Percentiles rank a stretch among this genome's conserved stretches.
These are phyloP conservation scores for Cyclostephanos tholiformis DNA, from an alignment of 108 stramenopile species.

Conservation along the genomic window DNA sequence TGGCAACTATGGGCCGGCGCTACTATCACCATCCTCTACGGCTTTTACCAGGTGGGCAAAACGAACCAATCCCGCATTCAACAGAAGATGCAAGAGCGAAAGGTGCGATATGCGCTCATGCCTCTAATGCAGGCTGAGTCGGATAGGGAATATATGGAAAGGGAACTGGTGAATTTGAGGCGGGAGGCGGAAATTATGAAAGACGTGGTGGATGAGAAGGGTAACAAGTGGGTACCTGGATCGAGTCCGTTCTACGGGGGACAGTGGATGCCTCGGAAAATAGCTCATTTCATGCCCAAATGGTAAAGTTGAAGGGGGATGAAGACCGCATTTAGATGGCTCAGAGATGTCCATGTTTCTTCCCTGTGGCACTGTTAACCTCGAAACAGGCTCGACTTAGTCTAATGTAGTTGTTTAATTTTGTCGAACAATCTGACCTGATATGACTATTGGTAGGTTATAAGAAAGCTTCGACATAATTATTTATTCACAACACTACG, in stretches of 20 bases:
- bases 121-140: conserved; percentile 85
- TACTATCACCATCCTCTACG: conserved; percentile 63
- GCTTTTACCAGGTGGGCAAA: conserved; percentile 74
- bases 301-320: conserved; percentile 5
- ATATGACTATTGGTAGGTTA: not conserved
- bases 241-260: conserved; percentile 41
- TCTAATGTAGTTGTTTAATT: not conserved
- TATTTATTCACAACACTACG: not conserved
- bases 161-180: conserved; percentile 62
- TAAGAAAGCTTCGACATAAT: not conserved
- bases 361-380: not conserved
- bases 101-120: conserved; percentile 72
- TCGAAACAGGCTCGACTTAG: not conserved
- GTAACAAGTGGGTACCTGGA: conserved; percentile 39
- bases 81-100: conserved; percentile 76
- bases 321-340: not conserved
- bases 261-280: conserved; percentile 51
- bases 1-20: conserved; percentile 79
- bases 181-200: conserved; percentile 83
- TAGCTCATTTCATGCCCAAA: conserved; percentile 41
- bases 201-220: conserved; percentile 75
- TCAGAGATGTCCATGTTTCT: not conserved
- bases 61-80: conserved; percentile 65
- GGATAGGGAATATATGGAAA: conserved; percentile 73
- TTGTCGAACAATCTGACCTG: not conserved